Conservation (phyloP, 2,329 filamentous ascomycete species). For the Saccharata proteae region DNA sequence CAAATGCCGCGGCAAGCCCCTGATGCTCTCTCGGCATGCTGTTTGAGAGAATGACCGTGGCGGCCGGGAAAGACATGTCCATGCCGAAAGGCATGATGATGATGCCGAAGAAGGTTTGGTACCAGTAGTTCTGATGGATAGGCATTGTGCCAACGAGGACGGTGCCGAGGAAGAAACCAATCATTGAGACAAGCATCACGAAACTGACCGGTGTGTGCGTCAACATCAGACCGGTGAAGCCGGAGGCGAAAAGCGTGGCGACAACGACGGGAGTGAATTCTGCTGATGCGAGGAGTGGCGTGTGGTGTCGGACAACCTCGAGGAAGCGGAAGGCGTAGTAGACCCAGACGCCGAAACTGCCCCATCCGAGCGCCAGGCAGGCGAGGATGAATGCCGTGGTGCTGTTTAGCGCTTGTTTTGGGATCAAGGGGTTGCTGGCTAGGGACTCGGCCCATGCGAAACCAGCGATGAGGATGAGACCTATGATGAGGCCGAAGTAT, state of each 20-base stretch:
- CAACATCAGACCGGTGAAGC: conserved; percentile 25
- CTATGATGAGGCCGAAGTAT: conserved; percentile 18
- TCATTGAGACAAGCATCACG: conserved; percentile 26
- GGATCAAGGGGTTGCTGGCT: conserved; percentile 17
- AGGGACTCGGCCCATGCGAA: conserved; percentile 19
- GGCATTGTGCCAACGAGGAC: conserved; percentile 20
- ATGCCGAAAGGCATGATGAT: conserved; percentile 24
- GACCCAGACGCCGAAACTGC: conserved; percentile 22
- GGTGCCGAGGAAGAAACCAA: conserved; percentile 21
- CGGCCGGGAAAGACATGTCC: conserved; percentile 16
- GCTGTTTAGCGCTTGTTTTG: conserved; percentile 17
- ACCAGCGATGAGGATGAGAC: conserved; percentile 13
- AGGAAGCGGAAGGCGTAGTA: conserved; percentile 26
- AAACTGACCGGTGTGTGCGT: conserved; percentile 24
- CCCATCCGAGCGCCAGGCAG: conserved; percentile 18
- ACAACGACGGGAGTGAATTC: conserved; percentile 22
- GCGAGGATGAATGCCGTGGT: conserved; percentile 18
- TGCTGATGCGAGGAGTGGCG: conserved; percentile 21
- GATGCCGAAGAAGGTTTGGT: conserved; percentile 23
- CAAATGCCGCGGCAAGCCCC: conserved; percentile 5
- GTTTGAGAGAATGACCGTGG: conserved; percentile 7
- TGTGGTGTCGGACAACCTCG: conserved; percentile 17
- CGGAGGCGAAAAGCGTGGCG: conserved; percentile 23
- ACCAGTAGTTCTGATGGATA: conserved; percentile 23
- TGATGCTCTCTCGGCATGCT: conserved; percentile 7